Percentiles rank a stretch among this genome's conserved stretches.
These are phyloP conservation scores for Annulohypoxylon maeteangense DNA, from an alignment of 495 filamentous ascomycete species.

Conservation along the genomic window DNA sequence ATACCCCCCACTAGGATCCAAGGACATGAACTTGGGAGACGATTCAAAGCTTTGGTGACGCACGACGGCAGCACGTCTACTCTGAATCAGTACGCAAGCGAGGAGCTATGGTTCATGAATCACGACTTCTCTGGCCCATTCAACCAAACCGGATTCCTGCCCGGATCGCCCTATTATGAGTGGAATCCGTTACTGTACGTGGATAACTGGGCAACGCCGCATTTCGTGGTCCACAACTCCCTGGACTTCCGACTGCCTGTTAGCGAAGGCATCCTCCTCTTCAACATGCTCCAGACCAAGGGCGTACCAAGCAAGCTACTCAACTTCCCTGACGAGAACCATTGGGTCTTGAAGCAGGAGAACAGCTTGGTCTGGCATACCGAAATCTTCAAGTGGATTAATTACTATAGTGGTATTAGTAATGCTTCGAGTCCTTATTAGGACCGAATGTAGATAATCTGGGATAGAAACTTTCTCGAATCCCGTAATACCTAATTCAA, in stretches of 20 bases:
- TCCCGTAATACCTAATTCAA: constrained; percentile 40
- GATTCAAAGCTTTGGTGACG: constrained; percentile 79
- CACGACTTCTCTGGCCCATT: constrained; percentile 55
- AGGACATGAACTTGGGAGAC: constrained; percentile 64
- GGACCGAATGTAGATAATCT: constrained; percentile 1
- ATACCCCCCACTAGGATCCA: constrained; percentile 60
- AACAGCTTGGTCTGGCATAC: constrained; percentile 80
- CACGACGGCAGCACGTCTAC: constrained; percentile 80
- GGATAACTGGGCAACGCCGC: constrained; percentile 74
- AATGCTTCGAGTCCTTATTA: constrained; percentile 47
- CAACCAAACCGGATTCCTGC: constrained; percentile 66
- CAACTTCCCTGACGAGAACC: constrained; percentile 68
- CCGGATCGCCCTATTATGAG: constrained; percentile 69
- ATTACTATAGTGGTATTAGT: constrained; percentile 68
- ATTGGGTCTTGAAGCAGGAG: constrained; percentile 80
- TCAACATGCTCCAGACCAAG: constrained; percentile 74
- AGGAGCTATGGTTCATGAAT: constrained; percentile 75
- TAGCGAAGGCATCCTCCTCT: constrained; percentile 74
- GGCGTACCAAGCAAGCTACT: constrained; percentile 70
- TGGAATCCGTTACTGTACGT: constrained; percentile 75
- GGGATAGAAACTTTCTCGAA: not conserved
- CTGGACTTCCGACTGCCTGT: constrained; percentile 78
- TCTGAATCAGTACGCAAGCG: constrained; percentile 68
- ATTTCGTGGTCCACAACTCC: constrained; percentile 77
- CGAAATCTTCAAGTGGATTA: constrained; percentile 79